Base-by-base conservation (phyloP, 2,329 filamentous ascomycete genomes). In the Emergomyces pasteurianus region DNA sequence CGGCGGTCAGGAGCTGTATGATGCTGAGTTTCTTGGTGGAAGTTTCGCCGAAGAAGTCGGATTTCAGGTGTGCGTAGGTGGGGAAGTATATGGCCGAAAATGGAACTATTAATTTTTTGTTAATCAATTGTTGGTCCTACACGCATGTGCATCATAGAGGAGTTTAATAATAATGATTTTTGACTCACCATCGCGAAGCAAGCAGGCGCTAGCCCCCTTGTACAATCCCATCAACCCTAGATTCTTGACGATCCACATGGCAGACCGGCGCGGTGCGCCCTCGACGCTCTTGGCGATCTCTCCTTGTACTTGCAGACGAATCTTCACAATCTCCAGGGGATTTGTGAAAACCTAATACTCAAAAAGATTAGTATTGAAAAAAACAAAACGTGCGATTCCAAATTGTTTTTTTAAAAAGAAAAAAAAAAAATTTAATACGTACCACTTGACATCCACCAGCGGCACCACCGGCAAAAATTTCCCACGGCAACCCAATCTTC, bases 81-180 rank as follows among this genome's bases (percentile, higher is more conserved):
- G 94, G 92, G 85, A 99, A 99, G 80, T 99, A 99, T 72, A 99
- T 99, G 69, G 90, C 91, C 23, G 92, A 97, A 80, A 99, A 99
- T 52, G 94, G 94, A 47, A 97, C 90, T 74, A 53, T 14, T 26
- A 2, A 16, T 28, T 31, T 31, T 10, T 53, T 26, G 34, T 31
- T 26, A 43, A n/a, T n/a, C n/a, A n/a, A n/a, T n/a, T n/a, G n/a
- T n/a, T n/a, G n/a, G n/a, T n/a, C n/a, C 75, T 59, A 61, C 36
- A 58, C 38, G 49, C 26, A 34, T 21, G 3, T 46, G 12, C 21
- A n/a, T 18, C 16, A 47, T 23, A 9, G 43, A 31, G 16, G 21
- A 43, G 10, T 36, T 18, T 14, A 23, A 38, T 21, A 26, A 28
- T n/a, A n/a, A n/a, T n/a, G n/a, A n/a, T n/a, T 28, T 34, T 71